These are phyloP conservation scores for Microdochium paspali DNA, from an alignment of 2,329 filamentous ascomycete species.

Conservation along the genomic window DNA sequence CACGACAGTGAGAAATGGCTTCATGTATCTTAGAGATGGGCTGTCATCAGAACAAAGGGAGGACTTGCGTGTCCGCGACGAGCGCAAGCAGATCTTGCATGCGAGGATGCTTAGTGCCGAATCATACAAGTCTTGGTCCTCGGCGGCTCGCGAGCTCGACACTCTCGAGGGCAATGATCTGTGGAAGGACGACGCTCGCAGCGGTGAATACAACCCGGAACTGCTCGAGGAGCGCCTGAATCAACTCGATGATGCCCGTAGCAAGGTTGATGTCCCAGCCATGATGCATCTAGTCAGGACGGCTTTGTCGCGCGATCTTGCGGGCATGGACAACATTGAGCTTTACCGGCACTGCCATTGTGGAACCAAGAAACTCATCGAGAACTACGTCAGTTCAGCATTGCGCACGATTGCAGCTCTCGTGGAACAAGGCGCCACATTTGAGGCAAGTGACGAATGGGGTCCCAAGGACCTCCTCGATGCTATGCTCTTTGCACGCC, in stretches of 20 bases:
- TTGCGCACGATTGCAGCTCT: constrained; percentile 64
- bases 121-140: constrained; percentile 63
- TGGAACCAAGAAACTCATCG: constrained; percentile 80
- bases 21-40: constrained; percentile 43
- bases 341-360: constrained; percentile 79
- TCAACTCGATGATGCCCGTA: constrained; percentile 66
- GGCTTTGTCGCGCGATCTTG: constrained; percentile 68
- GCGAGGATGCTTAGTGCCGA: constrained; percentile 59
- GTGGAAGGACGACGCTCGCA: constrained; percentile 62
- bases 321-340: constrained; percentile 74
- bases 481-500: constrained; percentile 60
- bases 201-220: constrained; percentile 61
- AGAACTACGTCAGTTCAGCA: constrained; percentile 76
- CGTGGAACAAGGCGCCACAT: constrained; percentile 46
- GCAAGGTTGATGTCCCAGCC: constrained; percentile 58
- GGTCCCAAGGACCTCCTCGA: constrained; percentile 55
- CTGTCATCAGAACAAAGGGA: constrained; percentile 39
- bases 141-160: constrained; percentile 69
- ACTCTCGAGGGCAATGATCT: constrained; percentile 66
- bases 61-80: constrained; percentile 35
- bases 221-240: constrained; percentile 61
- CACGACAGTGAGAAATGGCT: constrained; percentile 28
- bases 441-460: constrained; percentile 37
- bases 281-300: constrained; percentile 81
- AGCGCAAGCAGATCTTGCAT: constrained; percentile 53